These are phyloP conservation scores for Pisolithus thermaeus DNA, from an alignment of 1,284 basidiomycete species.

Conservation along the genomic window DNA sequence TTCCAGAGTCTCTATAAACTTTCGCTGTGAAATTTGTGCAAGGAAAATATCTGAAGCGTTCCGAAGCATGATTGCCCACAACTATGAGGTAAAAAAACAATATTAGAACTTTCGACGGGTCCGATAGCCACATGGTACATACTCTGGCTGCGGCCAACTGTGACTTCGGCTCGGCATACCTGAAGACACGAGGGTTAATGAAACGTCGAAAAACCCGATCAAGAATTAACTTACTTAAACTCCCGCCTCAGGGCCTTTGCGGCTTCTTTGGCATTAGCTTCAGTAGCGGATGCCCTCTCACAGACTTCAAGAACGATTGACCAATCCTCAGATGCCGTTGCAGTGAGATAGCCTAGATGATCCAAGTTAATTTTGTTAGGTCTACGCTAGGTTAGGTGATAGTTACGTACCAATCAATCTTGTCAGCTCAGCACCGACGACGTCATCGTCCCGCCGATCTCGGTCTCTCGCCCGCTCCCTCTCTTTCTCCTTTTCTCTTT, in stretches of 20 bases:
- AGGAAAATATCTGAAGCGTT: constrained; percentile 65
- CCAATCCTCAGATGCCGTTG: constrained; percentile 75
- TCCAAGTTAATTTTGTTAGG: constrained; percentile 3
- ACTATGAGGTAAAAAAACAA: constrained; percentile 31
- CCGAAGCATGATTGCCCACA: constrained; percentile 82
- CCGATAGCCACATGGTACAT: constrained; percentile 19
- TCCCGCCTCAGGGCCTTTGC: constrained; percentile 66
- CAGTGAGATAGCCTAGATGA: constrained; percentile 59
- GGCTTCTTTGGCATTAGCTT: constrained; percentile 68
- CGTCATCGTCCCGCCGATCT: constrained; percentile 35
- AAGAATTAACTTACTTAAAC: constrained; percentile 53
- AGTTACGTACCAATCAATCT: constrained; percentile 56
- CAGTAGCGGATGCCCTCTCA: constrained; percentile 62
- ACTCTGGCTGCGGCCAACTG: constrained; percentile 70
- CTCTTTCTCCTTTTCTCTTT: constrained; percentile 22
- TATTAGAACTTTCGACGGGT: constrained; percentile 4
- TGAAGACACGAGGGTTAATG: constrained; percentile 20
- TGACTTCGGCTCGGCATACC: constrained; percentile 63
- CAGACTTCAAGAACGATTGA: constrained; percentile 71
- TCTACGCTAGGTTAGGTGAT: not conserved
- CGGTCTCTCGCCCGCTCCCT: constrained; percentile 22
- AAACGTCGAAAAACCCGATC: not conserved
- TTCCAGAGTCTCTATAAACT: constrained; percentile 70
- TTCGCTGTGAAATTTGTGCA: constrained; percentile 62
- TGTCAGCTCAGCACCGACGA: constrained; percentile 47